Conservation (phyloP, 208 protist species). For the Wallacemonas sp. region DNA sequence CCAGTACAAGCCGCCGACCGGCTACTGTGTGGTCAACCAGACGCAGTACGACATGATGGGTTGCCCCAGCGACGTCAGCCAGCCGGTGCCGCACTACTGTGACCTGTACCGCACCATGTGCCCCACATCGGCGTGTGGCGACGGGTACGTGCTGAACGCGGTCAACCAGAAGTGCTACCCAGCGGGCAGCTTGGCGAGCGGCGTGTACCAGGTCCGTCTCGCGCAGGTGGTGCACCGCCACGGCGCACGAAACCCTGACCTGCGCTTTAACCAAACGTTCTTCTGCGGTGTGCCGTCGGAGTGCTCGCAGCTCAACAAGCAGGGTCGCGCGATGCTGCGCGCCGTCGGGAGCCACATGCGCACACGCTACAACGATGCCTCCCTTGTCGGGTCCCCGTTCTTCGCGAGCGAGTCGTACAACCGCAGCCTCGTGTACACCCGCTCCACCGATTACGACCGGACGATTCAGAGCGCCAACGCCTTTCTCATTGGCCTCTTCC, state of each 20-base stretch:
- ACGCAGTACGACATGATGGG: constrained; percentile 18
- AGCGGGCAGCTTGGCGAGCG: neutral
- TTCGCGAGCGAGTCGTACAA: constrained; percentile 31
- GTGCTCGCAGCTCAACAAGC: constrained; percentile 40
- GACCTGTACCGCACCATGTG: constrained; percentile 16
- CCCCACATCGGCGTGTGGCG: constrained; percentile 15
- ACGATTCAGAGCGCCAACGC: constrained; percentile 49
- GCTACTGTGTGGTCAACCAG: constrained; percentile 20
- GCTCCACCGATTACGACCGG: constrained; percentile 35
- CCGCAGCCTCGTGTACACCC: constrained; percentile 41
- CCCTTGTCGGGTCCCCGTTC: constrained; percentile 27
- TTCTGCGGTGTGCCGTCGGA: constrained; percentile 17
- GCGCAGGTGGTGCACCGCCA: constrained; percentile 55
- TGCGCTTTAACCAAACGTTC: constrained; percentile 20
- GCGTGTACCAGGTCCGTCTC: constrained; percentile 19
- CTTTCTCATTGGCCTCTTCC: constrained; percentile 45
- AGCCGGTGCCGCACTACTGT: constrained; percentile 6
- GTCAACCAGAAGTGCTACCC: constrained; percentile 16
- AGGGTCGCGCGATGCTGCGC: constrained; percentile 30
- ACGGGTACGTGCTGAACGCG: constrained; percentile 16
- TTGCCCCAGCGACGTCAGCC: constrained; percentile 2
- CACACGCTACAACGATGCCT: constrained; percentile 31
- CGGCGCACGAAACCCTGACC: constrained; percentile 25
- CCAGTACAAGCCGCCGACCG: constrained; percentile 5
- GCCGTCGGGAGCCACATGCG: constrained; percentile 25